Base-by-base conservation (phyloP, 129 eudicot genomes). In the Tanacetum coccineum region DNA sequence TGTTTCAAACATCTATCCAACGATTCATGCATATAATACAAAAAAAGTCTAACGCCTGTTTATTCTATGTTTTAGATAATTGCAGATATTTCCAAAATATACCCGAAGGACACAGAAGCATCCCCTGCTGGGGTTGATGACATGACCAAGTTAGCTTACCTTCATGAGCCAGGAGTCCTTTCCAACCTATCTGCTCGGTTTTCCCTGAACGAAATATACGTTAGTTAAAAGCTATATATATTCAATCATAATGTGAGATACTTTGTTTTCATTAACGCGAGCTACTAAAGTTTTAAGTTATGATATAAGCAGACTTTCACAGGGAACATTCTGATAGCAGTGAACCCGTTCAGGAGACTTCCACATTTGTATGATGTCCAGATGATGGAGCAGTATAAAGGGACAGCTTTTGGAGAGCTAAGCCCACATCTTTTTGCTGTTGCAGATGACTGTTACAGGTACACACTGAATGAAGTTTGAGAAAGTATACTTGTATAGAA, bases 91-190 rank as follows among this genome's bases (percentile, higher is more conserved):
- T 78, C 91, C 8, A 84, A 79, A 73, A 84, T 90, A 86, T 82
- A 86, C 74, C 97, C 97, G 49, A 90, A 90, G 68, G 97, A 90
- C 62, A 84, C 85, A 3, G 97, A 90, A 76, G 97, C 97, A 71
- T 91, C 97, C 51, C 85, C 95, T 17, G 86, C 95, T 26, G 97
- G 95, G 75, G 97, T 90, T 18, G 97, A 90, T 80, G 97, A 90
- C 77, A 90, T 90, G 97, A 90, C 97, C 19, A 90, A 90, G 52
- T 80, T 90, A 76, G 97, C 97, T 79, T 90, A 90, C 71, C 97
- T 90, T 61, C 95, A 90, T 26, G 97, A 90, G 81, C 97, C 97
- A 49, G 97, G 97, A 73, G 97, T 90, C 20, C 89, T 90, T 39
- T 71, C 76, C 76, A 90, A 90, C 60, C 97, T 90, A 66, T 90